These are phyloP conservation scores for Boletus sp. DNA, from an alignment of 1,284 basidiomycete species.

Conservation along the genomic window DNA sequence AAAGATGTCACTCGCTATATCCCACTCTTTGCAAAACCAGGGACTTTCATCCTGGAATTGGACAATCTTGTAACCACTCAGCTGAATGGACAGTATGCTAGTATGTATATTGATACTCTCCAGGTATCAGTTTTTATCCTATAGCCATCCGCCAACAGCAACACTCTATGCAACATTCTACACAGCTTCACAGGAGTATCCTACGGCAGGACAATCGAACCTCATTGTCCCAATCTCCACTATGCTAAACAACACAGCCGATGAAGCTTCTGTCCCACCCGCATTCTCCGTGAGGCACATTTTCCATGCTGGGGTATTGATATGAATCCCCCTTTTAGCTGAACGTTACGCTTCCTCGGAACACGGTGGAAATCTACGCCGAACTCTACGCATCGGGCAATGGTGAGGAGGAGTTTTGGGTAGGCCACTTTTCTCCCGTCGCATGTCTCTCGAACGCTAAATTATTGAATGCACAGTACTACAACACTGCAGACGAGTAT, in stretches of 20 bases:
- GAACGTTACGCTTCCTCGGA: constrained; percentile 66
- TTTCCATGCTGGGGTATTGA: neutral
- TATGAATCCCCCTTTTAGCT: constrained; percentile 40
- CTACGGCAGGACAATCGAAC: constrained; percentile 59
- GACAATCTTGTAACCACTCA: constrained; percentile 63
- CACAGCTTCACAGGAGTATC: constrained; percentile 52
- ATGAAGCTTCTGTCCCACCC: constrained; percentile 71
- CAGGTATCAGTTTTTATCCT: neutral
- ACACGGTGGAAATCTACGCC: constrained; percentile 66
- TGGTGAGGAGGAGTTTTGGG: constrained; percentile 76
- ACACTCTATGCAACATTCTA: constrained; percentile 70
- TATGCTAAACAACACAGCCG: constrained; percentile 57
- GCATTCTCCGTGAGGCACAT: constrained; percentile 57
- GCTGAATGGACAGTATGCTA: constrained; percentile 66
- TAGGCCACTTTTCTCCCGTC: constrained; percentile 29
- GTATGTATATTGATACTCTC: constrained; percentile 37
- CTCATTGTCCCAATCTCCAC: constrained; percentile 70
- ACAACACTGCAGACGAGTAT: constrained; percentile 64
- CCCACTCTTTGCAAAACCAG: constrained; percentile 64
- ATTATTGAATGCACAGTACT: constrained; percentile 51
- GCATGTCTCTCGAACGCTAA: constrained; percentile 3
- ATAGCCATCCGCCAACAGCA: constrained; percentile 40
- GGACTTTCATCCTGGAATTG: constrained; percentile 69
- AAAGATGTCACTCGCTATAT: constrained; percentile 75
- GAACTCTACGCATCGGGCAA: constrained; percentile 76